Evolutionary conservation across 192 early-diverging fungal species (phyloP), one percentile per base, ranked within the genome.

Genomic region (Paraglomus brasilianum): DNA sequence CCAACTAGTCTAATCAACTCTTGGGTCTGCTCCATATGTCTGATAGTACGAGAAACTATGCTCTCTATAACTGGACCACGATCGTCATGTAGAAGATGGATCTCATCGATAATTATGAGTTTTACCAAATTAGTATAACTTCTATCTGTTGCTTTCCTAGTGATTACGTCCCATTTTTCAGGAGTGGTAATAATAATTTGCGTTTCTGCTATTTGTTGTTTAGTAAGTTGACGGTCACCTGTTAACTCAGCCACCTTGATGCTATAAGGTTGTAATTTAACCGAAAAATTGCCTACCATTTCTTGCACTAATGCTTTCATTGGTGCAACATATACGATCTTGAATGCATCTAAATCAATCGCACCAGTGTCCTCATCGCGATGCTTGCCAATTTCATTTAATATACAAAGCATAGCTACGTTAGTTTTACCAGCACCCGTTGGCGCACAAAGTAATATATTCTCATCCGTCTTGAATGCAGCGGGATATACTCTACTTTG

Each of bases 221-320:
- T 96, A n/a, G 93, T 98, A 46, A 98, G 80, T 76, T 95, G 93
- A 10, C 91, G 86, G 83, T 98, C 97, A 77, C 97, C 97, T 17
- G 95, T 98, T 53, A 98, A 83, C 82, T 98, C 97, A 7, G 93
- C 90, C n/a, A 98, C 95, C 39, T 82, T 89, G 24, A 98, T 79
- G 11, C 93, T 93, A 72, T 88, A 91, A 14, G 84, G 79, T 52
- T 82, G 77, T 21, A 98, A 79, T 19, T 95, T 86, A 40, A 68
- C 72, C 17, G 80, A 75, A 74, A 98, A 96, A 72, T 94, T 95
- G 17, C 88, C 90, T 8, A 96, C 95, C 91, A 98, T 93, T 85
- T 98, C 97, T 48, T 92, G 89, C n/a, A 98, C 97, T 61, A 98
- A 81, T 8, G 97, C 97, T 73, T 98, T 98, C 97, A 98, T 98